Evolutionary conservation across 1,284 basidiomycete genomes (phyloP), one percentile per base, ranked within the genome.

Genomic region (Ustilago hordei): DNA sequence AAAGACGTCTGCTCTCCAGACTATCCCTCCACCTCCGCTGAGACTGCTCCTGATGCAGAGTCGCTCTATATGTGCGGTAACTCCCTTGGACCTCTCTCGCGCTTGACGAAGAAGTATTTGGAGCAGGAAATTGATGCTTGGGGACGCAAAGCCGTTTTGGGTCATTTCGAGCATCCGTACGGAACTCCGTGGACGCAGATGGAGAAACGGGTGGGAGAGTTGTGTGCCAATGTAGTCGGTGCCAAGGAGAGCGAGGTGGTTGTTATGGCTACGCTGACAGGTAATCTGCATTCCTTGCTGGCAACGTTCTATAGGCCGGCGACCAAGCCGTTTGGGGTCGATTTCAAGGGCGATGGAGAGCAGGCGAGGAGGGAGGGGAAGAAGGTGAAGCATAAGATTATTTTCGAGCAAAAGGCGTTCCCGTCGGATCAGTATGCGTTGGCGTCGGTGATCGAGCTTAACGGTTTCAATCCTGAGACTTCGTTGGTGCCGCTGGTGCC

Each of bases 371-470:
- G 55, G 56, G 47, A 60, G 19, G 67, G 66, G n/a, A 65, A 60
- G 45, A 76, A 79, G 62, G 23, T 47, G n/a, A 72, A 73, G 60
- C 95, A 91, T 89, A 98, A 97, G 90, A 95, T 99, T 86, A 89
- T 99, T 66, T 97, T 94, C 87, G 97, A 99, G 88, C 91, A 91
- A 48, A 92, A 91, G 70, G 95, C 95, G 2, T 99, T 99, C 87
- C 95, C 97, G 68, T 96, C 94, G 79, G 96, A 99, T 89, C 93
- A 94, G 88, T 99, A 99, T 86, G 97, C 96, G 23, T 93, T 98
- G 81, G 90, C 92, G 58, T 97, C 95, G 35, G 95, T 98, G 87
- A 92, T 91, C 43, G 86, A 88, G 60, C 88, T 93, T 58, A 94
- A 94, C 87, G 92, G 92, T n/a, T 90, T 93, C 82, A 90, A 93